Base-by-base conservation (phyloP, 257 asterid species). In the Gynochthodes officinalis region DNA sequence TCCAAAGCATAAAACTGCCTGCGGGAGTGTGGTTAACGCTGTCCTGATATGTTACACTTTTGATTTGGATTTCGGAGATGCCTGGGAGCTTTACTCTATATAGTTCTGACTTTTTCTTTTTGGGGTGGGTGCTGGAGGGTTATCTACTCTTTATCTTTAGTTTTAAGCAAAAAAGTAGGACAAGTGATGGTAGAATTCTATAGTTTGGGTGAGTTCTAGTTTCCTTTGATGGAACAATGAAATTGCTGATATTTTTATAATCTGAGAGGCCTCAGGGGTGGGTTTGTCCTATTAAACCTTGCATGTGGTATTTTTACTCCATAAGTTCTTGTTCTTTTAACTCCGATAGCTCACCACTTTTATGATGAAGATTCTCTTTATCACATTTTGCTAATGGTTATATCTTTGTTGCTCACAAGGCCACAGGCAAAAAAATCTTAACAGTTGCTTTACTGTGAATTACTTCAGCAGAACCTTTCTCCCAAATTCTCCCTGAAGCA, bases 391-490 rank as follows among this genome's bases (percentile, higher is more conserved):
- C 11, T 39, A 21, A 18, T 44, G 3, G 30, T 32, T 33, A 35
- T 62, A 32, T 18, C 11, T 49, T 2, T 53, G 39, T 75, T 44
- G 39, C 23, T 35, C 4, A 8, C 60, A 3, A 53, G 39, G 19
- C 30, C 4, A 8, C 60, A 3, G n/a, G 10, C 27, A 23, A 25
- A 40, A 32, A 39, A 54, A 72, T 27, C 15, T 46, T 13, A 50
- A 66, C 69, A 33, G 28, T 21, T 62, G 64, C 19, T 68, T 52
- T 49, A 40, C 15, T 39, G 33, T 70, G 44, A n/a, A 64, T 48
- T 44, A 23, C 66, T 65, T 55, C 53, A 77, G 83, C 88, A 88
- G 96, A 78, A 76, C 21, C 77, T 62, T 46, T 63, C 40, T 73
- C 80, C 69, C 79, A 72, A 49, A 61, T 70, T 61, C 82, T 67